Conservation (phyloP, 176 grass and related monocot species). For the Rhynchospora tenuis region DNA sequence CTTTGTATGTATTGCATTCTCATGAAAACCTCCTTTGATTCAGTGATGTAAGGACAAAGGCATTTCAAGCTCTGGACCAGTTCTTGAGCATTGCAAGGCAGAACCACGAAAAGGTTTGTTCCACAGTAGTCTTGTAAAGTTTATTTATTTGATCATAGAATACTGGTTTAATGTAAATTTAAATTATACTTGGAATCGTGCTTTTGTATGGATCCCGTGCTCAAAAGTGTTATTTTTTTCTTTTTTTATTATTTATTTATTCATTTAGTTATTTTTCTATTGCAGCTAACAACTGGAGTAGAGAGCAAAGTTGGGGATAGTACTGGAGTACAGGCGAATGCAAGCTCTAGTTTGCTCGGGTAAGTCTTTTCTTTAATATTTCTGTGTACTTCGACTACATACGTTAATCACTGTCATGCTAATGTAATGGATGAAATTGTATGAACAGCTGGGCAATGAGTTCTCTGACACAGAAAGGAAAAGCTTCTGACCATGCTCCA, state of each 20-base stretch:
- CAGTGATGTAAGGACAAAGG: slow-evolving; percentile 96
- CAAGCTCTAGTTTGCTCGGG: slow-evolving; percentile 77
- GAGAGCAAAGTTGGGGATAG: slow-evolving; percentile 42
- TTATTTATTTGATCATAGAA: slow-evolving; percentile 16
- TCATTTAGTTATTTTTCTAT: not conserved
- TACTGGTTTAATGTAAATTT: not conserved
- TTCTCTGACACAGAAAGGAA: slow-evolving; percentile 94
- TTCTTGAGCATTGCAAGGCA: slow-evolving; percentile 85
- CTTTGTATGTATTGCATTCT: slow-evolving; percentile 4
- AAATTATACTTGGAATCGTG: not conserved
- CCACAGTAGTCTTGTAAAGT: slow-evolving; percentile 17
- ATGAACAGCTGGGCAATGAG: slow-evolving; percentile 94
- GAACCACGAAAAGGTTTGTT: slow-evolving; percentile 80
- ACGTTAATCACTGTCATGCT: not conserved
- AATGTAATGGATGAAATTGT: slow-evolving; percentile 22
- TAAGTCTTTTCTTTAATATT: slow-evolving; percentile 30
- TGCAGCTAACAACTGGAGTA: slow-evolving; percentile 55
- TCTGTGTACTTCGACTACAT: slow-evolving; percentile 3
- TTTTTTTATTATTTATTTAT: too few species aligned
- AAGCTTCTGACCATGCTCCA: slow-evolving; percentile 55
- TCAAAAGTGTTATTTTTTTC: slow-evolving; percentile 4
- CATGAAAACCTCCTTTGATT: slow-evolving; percentile 18
- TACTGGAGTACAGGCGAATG: slow-evolving; percentile 51
- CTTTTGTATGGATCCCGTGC: not conserved
- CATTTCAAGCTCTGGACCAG: slow-evolving; percentile 94